Percentiles rank a stretch among this genome's conserved stretches.
phyloP scores from a whole-genome alignment of 495 filamentous ascomycete species.

The Neurospora sp. region DNA sequence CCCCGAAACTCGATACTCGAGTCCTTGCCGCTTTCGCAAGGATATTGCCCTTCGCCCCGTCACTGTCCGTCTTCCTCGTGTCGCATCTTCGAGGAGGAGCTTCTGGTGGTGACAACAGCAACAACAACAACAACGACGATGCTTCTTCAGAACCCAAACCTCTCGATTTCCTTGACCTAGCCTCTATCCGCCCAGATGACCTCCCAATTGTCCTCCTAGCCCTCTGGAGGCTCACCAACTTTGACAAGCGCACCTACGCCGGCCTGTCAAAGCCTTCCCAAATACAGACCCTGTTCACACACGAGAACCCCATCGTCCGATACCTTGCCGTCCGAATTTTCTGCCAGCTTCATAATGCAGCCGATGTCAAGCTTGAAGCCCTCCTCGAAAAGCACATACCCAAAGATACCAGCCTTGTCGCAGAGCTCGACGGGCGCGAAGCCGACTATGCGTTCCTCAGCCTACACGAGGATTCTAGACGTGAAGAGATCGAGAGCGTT shows the following conservation, averaged over 20 bases:
- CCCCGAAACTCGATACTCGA: constrained; percentile 31
- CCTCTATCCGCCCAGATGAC: constrained; percentile 14
- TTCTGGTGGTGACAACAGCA: neutral
- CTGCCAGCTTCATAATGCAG: constrained; percentile 65
- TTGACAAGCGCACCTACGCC: constrained; percentile 56
- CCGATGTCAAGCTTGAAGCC: constrained; percentile 63
- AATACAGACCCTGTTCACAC: constrained; percentile 56
- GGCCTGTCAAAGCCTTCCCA: constrained; percentile 50
- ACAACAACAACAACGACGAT: neutral
- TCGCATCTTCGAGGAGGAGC: constrained; percentile 15
- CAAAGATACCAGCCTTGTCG: constrained; percentile 46
- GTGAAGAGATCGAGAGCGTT: constrained; percentile 28
- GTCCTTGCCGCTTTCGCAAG: constrained; percentile 66
- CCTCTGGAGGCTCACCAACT: constrained; percentile 64
- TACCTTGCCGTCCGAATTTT: constrained; percentile 76
- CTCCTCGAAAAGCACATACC: constrained; percentile 57
- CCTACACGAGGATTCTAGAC: constrained; percentile 61
- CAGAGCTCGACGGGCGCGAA: constrained; percentile 60
- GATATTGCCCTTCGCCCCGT: constrained; percentile 67
- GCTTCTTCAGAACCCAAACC: neutral
- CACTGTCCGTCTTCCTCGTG: constrained; percentile 47
- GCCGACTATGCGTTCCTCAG: constrained; percentile 81
- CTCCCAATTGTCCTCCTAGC: constrained; percentile 48
- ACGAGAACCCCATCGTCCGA: constrained; percentile 49
- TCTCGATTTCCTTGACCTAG: constrained; percentile 12